Base-by-base conservation (phyloP, 805 yeast genomes). In the Metschnikowia drakensbergensis region DNA sequence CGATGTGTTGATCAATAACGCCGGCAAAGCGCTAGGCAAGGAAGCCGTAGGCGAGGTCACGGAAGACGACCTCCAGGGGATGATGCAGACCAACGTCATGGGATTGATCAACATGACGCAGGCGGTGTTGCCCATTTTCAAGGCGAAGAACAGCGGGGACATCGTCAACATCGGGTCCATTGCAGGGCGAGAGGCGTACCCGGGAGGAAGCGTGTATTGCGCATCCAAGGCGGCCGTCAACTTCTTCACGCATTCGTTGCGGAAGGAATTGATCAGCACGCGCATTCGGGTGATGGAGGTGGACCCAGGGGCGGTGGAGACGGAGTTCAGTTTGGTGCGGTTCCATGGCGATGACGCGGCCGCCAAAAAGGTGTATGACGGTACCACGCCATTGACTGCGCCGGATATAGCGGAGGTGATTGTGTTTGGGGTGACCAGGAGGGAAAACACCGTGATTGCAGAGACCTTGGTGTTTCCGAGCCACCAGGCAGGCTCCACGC, bases 301-400 rank as follows among this genome's bases (percentile, higher is more conserved):
- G 23, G 71, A 66, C 49, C 74, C 74, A 1, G 75, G 75, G 48
- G 71, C 71, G 9, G 75, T 70, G 3, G 62, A 62, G 49, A 69
- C 75, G 26, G 75, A 70, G 54, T 70, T 70, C 47, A 64, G 69
- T 17, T 48, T 63, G 34, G 71, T 69, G 34, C 61, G 75, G 44
- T 64, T 59, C 53, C 51, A 62, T 28, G 74, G 74, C 31, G 72
- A 69, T 49, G 41, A 54, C 42, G 54, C 56, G 5, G 52, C 57
- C 10, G 73, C 74, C 25, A 62, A 65, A 31, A 60, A 58, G 28
- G 71, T 67, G 13, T 70, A 69, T 51, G 61, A 60, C 44, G 72
- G 72, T 9, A 59, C 67, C 22, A 59, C 59, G 46, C 74, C 75
- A 3, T 60, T 70, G 48, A 48, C 52, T 13, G 64, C 73, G 4